Percentiles rank a stretch among this genome's conserved stretches.
These are phyloP conservation scores for Botrytis galanthina DNA, from an alignment of 2,329 filamentous ascomycete species.

Conservation along the genomic window DNA sequence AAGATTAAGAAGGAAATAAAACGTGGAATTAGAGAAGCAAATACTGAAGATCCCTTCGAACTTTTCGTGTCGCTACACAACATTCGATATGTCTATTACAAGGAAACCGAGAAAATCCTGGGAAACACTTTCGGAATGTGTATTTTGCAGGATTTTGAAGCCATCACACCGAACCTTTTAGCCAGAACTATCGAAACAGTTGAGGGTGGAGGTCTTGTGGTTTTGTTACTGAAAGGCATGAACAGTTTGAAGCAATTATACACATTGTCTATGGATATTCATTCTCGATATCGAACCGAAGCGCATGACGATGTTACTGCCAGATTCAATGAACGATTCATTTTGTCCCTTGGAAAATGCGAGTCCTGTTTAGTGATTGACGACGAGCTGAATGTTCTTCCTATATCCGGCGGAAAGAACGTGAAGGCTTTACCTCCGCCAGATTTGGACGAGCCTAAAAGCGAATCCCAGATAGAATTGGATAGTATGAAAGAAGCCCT, in stretches of 20 bases:
- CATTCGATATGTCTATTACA: constrained; percentile 99
- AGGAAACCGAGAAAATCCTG: constrained; percentile 97
- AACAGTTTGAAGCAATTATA: constrained; percentile 96
- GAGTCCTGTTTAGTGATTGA: constrained; percentile 93
- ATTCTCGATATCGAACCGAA: constrained; percentile 93
- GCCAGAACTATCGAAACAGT: constrained; percentile 96
- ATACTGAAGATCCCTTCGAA: constrained; percentile 93
- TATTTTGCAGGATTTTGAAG: constrained; percentile 97
- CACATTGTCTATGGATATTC: constrained; percentile 95
- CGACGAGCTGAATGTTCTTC: constrained; percentile 94
- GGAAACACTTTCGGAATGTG: constrained; percentile 99
- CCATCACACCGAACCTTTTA: constrained; percentile 92
- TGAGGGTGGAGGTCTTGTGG: constrained; percentile 88
- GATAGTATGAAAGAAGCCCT: constrained; percentile 84
- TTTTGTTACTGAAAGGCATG: constrained; percentile 93
- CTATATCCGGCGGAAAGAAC: constrained; percentile 91
- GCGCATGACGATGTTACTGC: constrained; percentile 93
- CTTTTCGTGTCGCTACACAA: constrained; percentile 94
- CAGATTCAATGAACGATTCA: constrained; percentile 96
- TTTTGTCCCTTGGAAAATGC: constrained; percentile 92
- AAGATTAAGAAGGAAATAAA: constrained; percentile 99
- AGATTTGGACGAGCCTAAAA: constrained; percentile 70
- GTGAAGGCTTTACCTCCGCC: constrained; percentile 79
- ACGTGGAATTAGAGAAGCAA: constrained; percentile 86
- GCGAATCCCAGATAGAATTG: constrained; percentile 70